These are phyloP conservation scores for Forsythia suspensa DNA, from an alignment of 257 asterid species.

Conservation along the genomic window DNA sequence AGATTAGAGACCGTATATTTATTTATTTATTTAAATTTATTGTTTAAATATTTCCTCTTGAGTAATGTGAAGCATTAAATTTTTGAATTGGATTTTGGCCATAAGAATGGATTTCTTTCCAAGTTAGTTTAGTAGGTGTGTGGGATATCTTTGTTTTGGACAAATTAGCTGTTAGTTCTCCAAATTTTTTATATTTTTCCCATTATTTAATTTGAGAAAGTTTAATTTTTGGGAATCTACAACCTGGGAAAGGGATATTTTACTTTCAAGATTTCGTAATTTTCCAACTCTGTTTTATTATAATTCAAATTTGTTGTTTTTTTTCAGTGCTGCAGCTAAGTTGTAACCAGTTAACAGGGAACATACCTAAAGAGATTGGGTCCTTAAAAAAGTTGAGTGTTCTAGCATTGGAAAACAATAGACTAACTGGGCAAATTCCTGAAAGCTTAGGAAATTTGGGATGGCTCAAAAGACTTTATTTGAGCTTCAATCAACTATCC, in stretches of 20 bases:
- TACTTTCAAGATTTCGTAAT: background rate
- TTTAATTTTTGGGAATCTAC: background rate
- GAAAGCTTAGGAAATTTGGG: constrained; percentile 49
- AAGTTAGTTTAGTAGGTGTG: background rate
- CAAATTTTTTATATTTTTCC: background rate
- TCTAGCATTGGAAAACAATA: constrained; percentile 55
- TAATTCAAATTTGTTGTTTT: constrained; percentile 15
- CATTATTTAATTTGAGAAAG: background rate
- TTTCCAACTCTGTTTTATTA: background rate
- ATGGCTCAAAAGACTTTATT: constrained; percentile 45
- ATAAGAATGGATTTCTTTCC: too few relatives aligned
- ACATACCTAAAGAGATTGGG: constrained; percentile 65
- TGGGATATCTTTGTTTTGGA: background rate
- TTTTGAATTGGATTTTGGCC: too few relatives aligned
- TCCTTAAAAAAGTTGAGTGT: constrained; percentile 49
- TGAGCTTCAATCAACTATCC: constrained; percentile 69
- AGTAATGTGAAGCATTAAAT: too few relatives aligned
- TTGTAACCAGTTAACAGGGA: constrained; percentile 66
- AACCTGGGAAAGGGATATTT: background rate
- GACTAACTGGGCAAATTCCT: constrained; percentile 64
- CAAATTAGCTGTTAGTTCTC: background rate
- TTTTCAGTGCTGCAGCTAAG: constrained; percentile 77
- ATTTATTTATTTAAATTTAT: too few relatives aligned
- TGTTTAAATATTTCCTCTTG: too few relatives aligned
- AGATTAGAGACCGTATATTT: too few relatives aligned